Percentiles rank a stretch among this genome's conserved stretches.
phyloP scores from a whole-genome alignment of 305 asterid genomes.

The Fraxinus dipetala region DNA sequence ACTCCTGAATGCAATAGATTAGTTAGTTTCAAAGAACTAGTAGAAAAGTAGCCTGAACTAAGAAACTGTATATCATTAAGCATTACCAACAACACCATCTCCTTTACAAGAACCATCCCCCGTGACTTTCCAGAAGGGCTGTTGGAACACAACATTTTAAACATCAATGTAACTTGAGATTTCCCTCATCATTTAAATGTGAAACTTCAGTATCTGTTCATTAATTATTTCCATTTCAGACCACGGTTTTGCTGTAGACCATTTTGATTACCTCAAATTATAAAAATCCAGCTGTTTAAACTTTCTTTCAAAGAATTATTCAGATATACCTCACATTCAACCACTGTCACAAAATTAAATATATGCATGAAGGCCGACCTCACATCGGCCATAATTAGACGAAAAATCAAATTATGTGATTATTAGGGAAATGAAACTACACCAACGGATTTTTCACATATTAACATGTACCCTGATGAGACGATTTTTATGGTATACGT shows the following conservation, averaged over 20 bases:
- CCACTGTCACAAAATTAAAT: constrained; percentile 8
- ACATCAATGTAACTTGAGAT: constrained; percentile 14
- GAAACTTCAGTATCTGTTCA: background rate
- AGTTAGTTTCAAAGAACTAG: constrained; percentile 18
- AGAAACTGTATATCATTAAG: constrained; percentile 16
- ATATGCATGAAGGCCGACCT: background rate
- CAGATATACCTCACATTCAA: background rate
- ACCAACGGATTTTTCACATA: constrained; percentile 4
- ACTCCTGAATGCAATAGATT: constrained; percentile 57
- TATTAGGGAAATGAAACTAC: background rate
- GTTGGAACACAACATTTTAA: constrained; percentile 23
- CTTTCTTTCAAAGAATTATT: constrained; percentile 16
- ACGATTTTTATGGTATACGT: constrained; percentile 87
- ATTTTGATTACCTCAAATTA: background rate
- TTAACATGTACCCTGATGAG: constrained; percentile 69
- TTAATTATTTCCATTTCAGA: background rate
- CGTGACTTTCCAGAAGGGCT: constrained; percentile 97
- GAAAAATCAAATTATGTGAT: background rate
- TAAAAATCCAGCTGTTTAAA: constrained; percentile 1
- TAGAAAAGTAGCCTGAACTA: background rate
- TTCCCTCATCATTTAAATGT: background rate
- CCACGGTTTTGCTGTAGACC: background rate
- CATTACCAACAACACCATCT: constrained; percentile 81
- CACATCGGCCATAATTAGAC: background rate
- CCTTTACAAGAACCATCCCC: constrained; percentile 74